phyloP scores from a whole-genome alignment of 495 filamentous ascomycete genomes.

The Aeminium ludgeri region DNA sequence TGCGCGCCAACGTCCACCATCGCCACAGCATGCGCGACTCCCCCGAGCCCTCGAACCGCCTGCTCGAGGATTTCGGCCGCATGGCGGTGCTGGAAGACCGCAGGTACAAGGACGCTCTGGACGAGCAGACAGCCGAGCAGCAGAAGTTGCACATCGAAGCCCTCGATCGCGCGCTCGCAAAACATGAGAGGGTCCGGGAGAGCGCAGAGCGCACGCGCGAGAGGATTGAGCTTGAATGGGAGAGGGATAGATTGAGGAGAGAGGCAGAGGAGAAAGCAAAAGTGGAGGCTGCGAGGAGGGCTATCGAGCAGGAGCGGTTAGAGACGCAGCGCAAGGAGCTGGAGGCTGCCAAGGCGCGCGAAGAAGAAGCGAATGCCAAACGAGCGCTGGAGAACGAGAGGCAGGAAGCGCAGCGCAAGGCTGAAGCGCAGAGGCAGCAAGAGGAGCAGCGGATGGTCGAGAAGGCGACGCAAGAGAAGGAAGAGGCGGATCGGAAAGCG shows the following conservation, averaged over 20 bases:
- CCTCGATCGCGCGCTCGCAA: constrained; percentile 8
- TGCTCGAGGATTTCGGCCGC: constrained; percentile 17
- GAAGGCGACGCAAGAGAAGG: constrained; percentile 8
- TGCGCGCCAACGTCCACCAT: constrained; percentile 7
- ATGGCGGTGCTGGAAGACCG: constrained; percentile 17
- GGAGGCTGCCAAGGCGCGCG: constrained; percentile 4
- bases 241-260: constrained; percentile 13
- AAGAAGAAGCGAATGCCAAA: constrained; percentile 10
- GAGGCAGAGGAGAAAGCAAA: constrained; percentile 16
- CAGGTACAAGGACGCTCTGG: constrained; percentile 7
- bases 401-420: constrained; percentile 8
- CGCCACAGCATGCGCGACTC: neutral
- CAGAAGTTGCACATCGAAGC: constrained; percentile 6
- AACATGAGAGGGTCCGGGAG: constrained; percentile 15
- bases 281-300: constrained; percentile 9
- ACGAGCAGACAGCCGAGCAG: constrained; percentile 9
- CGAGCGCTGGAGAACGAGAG: constrained; percentile 13
- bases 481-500: constrained; percentile 14
- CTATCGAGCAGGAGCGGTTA: constrained; percentile 9
- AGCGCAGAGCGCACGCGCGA: constrained; percentile 14
- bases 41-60: constrained; percentile 13
- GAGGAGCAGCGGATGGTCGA: constrained; percentile 4
- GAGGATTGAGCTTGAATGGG: constrained; percentile 12
- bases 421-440: constrained; percentile 3
- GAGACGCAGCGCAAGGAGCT: constrained; percentile 3